Evolutionary conservation across 1,284 basidiomycete species (phyloP), one percentile per base, ranked within the genome.

Genomic region (Apiotrichum siamense): DNA sequence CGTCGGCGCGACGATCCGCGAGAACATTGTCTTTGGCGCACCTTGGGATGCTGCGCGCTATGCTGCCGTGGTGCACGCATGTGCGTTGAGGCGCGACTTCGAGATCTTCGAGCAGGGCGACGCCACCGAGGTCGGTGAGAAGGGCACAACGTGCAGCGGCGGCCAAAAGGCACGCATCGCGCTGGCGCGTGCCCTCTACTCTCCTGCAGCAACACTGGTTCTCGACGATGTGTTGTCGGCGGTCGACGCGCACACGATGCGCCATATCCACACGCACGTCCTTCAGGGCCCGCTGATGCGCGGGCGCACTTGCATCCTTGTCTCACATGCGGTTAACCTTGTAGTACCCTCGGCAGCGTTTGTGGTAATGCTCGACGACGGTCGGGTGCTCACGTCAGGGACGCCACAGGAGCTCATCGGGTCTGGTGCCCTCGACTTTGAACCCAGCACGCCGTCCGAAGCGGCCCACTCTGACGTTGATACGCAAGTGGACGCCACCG

Each of bases 71-170:
- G 64, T 80, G 44, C 65, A 75, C 13, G 78, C 77, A 7, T 81
- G 79, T 60, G 79, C 79, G 3, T 67, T 81, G 4, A 59, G 72
- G 43, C 67, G 75, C 3, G 80, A 81, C 60, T 67, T 79, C 57
- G 72, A 76, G 60, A 73, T 76, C 51, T 78, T 75, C 48, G 78
- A 80, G 49, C 70, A 77, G 17, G 77, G 78, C 13, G 80, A 81
- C 50, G 70, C 75, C 50, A 81, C 80, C 4, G 78, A 81, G 58
- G 79, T 81, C 0, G 80, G 80, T 3, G 80, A 81, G 56, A 79
- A 79, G 61, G 77, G 77, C 6, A 80, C 78, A 3, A 76, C 77
- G 1, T 74, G 79, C 47, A 67, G 65, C 3, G 69, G 71, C 18
- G 71, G 70, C 2, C 69, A 71, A 44, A 73, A 74, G 59, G 72